Base-by-base conservation (phyloP, 768 basidiomycete species). In the Chlorophyllum brunneum region DNA sequence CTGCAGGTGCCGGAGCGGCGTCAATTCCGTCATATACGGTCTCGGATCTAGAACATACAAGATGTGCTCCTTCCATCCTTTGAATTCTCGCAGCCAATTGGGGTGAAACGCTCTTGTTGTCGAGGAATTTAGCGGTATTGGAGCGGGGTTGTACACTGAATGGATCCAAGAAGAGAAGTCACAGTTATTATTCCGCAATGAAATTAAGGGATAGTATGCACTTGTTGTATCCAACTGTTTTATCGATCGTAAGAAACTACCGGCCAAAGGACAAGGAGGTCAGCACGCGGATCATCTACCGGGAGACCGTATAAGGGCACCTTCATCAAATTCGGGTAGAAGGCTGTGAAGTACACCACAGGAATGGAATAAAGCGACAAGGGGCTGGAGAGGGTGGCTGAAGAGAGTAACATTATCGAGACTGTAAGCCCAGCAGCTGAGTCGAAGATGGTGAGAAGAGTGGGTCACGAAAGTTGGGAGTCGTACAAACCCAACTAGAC, bases 351-450 rank as follows among this genome's bases (percentile, higher is more conserved):
- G 63, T 63, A 72, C 16, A 68, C 62, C 8, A 66, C 57, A 16
- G 72, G 72, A 40, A 74, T 66, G 20, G 71, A 72, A 55, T 72
- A 74, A 15, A 74, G 54, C 22, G 65, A 66, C 16, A 71, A 61
- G 2, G 66, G 62, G 23, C 59, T 63, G 6, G 51, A 36, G 4
- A 37, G 31, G 24, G 15, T 37, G 27, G 36, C 45, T 22, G 58
- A 56, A 34, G 52, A 37, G 6, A 42, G 18, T 11, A 51, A 13
- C 42, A 50, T 45, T 24, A 26, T 43, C 11, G 36, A 2, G 18
- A 18, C n/a, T 6, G 39, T 40, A 6, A 31, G n/a, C n/a, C n/a
- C n/a, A n/a, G n/a, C n/a, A 30, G 16, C 27, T 16, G 18, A 4
- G 10, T 10, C 4, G 9, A 13, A 22, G 18, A 20, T 31, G 27